A percentile compares a stretch with the other conserved stretches of the same genome.
phyloP scores from a whole-genome alignment of 345 rosid species.

The Brassica rapa region DNA sequence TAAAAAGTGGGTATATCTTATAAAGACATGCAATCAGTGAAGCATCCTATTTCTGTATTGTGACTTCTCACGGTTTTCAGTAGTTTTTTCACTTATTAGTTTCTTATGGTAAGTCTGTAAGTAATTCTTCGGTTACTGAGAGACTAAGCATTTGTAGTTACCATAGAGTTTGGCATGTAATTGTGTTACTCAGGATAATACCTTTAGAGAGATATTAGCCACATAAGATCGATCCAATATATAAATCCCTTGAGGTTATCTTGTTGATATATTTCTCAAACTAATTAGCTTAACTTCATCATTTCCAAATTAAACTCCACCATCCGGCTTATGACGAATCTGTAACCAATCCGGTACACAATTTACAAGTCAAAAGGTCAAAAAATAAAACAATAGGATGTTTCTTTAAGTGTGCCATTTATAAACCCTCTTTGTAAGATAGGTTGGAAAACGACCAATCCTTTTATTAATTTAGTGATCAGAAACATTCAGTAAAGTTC shows the following conservation, averaged over 20 bases:
- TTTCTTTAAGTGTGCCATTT: background rate
- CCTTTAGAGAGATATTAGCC: background rate
- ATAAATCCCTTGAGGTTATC: background rate
- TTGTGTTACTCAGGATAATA: background rate
- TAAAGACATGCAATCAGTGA: conserved; percentile 31
- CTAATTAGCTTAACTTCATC: background rate
- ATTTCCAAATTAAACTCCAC: background rate
- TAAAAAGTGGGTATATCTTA: conserved; percentile 19
- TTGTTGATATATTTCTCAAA: background rate
- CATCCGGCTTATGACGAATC: background rate
- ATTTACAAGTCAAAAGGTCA: conserved; percentile 4
- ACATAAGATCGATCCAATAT: background rate
- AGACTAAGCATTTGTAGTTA: background rate
- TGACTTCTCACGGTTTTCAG: conserved; percentile 5
- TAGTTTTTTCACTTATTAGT: background rate
- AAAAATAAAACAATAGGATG: background rate
- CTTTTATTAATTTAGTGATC: background rate
- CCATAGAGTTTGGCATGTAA: background rate
- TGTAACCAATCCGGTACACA: background rate
- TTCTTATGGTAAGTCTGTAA: background rate
- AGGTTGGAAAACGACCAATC: background rate
- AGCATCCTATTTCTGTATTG: conserved; percentile 13
- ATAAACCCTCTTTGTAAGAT: background rate
- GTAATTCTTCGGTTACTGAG: background rate
- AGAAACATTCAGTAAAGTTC: background rate